phyloP scores from a whole-genome alignment of 148 eudicot genomes.

The Salicornia ramosissima region DNA sequence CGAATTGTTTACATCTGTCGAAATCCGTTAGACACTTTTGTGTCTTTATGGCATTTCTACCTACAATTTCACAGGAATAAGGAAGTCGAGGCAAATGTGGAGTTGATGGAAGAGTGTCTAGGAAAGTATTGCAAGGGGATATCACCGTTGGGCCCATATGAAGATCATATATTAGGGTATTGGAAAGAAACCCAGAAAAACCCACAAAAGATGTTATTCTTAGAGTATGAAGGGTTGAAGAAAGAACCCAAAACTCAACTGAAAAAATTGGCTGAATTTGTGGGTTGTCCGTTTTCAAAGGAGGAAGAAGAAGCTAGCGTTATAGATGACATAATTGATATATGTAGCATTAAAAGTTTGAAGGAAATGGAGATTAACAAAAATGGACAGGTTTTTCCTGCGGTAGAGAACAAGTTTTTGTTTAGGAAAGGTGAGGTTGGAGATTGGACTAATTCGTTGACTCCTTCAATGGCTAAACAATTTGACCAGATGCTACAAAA shows the following conservation, averaged over 20 bases:
- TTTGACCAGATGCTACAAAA: neutral
- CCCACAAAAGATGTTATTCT: neutral
- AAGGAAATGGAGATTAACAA: neutral
- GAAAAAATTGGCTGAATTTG: neutral
- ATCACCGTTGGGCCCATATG: neutral
- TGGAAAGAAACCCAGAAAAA: neutral
- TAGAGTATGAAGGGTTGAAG: slow-evolving; percentile 6
- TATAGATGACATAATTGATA: neutral
- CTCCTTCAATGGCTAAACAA: neutral
- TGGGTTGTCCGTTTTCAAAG: slow-evolving; percentile 2
- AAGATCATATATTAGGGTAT: neutral
- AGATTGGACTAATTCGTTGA: neutral
- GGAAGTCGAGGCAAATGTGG: neutral
- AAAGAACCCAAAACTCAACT: neutral
- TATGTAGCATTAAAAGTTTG: neutral
- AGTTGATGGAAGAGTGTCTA: neutral
- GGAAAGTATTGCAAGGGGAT: neutral
- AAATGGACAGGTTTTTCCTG: neutral
- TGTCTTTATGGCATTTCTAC: neutral
- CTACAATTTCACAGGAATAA: neutral
- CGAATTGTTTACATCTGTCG: slow-evolving; percentile 5
- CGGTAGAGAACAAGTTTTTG: neutral
- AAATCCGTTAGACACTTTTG: neutral
- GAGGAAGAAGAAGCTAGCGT: neutral
- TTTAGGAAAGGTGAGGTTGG: slow-evolving; percentile 3